Percentiles rank a stretch among this genome's conserved stretches.
These are phyloP conservation scores for Boletus eberwhitei DNA, from an alignment of 768 basidiomycete genomes.

Conservation along the genomic window DNA sequence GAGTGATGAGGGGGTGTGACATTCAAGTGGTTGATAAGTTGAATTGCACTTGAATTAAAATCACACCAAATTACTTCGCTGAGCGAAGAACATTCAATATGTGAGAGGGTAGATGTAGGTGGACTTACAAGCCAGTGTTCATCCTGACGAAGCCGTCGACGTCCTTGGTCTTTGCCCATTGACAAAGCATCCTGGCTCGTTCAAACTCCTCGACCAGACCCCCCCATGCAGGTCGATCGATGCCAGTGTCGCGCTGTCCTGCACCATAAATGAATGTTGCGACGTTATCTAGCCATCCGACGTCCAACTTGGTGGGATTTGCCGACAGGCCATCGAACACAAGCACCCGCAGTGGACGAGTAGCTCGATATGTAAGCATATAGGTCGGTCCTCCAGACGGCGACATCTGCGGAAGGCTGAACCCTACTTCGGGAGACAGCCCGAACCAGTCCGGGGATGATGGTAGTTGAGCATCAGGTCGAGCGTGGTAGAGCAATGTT, in stretches of 20 bases:
- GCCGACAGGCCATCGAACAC: conserved; percentile 6
- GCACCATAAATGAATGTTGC: conserved; percentile 4
- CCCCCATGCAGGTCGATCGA: neutral
- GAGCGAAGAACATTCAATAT: neutral
- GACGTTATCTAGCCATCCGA: conserved; percentile 1
- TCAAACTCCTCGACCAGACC: neutral
- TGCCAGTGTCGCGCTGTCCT: conserved; percentile 1
- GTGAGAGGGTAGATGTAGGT: neutral
- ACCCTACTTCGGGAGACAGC: conserved; percentile 3
- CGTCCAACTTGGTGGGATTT: neutral
- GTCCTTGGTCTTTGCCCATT: neutral
- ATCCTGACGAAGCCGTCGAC: conserved; percentile 4
- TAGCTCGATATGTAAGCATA: conserved; percentile 2
- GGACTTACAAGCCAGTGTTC: conserved; percentile 2
- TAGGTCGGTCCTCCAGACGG: neutral
- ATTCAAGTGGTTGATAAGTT: conserved; percentile 3
- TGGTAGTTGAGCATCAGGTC: neutral
- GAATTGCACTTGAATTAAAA: conserved; percentile 1
- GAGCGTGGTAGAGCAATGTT: conserved; percentile 2
- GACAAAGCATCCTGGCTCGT: conserved; percentile 1
- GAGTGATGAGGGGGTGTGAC: neutral
- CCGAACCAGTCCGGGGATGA: conserved; percentile 4
- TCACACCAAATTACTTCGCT: conserved; percentile 7
- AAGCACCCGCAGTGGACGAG: neutral
- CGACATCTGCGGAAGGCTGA: conserved; percentile 3